phyloP scores from a whole-genome alignment of 257 asterid genomes.

The Lycium ferocissimum region DNA sequence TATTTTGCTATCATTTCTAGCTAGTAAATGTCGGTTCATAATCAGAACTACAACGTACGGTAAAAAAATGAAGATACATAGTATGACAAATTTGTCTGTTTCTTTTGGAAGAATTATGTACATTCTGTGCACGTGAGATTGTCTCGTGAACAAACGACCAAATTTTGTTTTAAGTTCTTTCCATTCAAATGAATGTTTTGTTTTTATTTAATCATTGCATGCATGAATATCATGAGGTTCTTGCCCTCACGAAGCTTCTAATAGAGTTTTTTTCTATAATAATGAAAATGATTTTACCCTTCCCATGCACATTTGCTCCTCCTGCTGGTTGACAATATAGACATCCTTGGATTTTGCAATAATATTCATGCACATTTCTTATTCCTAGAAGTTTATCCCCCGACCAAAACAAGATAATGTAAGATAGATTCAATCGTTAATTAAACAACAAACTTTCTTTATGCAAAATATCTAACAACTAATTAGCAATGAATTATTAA shows the following conservation, averaged over 20 bases:
- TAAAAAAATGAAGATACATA: too few species aligned
- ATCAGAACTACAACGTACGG: not conserved
- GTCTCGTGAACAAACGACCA: conserved; percentile 37
- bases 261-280: not conserved
- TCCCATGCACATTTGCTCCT: not conserved
- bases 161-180: not conserved
- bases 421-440: too few species aligned
- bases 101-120: not conserved
- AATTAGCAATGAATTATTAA: too few species aligned
- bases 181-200: not conserved
- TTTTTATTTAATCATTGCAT: not conserved
- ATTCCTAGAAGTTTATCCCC: too few species aligned
- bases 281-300: not conserved
- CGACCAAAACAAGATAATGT: too few species aligned
- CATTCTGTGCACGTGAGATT: conserved; percentile 33
- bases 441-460: too few species aligned
- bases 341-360: not conserved
- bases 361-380: not conserved
- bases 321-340: not conserved
- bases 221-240: not conserved
- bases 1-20: not conserved
- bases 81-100: not conserved
- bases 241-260: not conserved
- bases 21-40: not conserved
- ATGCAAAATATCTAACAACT: too few species aligned